Evolutionary conservation across 2,329 filamentous ascomycete species (phyloP).

Genomic region (Aureobasidium melanogenum): DNA sequence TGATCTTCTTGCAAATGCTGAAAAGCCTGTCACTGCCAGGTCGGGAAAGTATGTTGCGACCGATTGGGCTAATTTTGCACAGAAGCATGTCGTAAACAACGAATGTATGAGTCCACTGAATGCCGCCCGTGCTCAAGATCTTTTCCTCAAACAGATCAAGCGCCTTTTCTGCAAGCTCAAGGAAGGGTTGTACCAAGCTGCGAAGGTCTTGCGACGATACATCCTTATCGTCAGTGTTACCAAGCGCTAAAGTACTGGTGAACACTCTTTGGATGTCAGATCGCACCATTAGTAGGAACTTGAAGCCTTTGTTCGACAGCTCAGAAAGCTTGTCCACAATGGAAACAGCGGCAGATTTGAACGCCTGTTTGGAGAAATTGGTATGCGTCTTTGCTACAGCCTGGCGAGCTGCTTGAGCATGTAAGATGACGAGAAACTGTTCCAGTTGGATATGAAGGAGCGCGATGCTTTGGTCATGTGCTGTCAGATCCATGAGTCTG

Average conservation of each 20-base stretch:
- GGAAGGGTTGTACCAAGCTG: neutral
- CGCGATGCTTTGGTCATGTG: slow-evolving; percentile 15
- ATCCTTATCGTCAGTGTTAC: neutral
- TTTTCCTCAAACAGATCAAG: slow-evolving; percentile 7
- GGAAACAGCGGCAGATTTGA: slow-evolving; percentile 3
- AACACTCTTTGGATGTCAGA: neutral
- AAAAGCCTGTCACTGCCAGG: slow-evolving; percentile 1
- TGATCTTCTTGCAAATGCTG: slow-evolving; percentile 5
- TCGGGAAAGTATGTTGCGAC: neutral
- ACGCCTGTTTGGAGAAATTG: slow-evolving; percentile 19
- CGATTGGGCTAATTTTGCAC: neutral
- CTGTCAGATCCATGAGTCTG: neutral
- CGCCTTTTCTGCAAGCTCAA: neutral
- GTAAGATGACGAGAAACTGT: slow-evolving; percentile 24
- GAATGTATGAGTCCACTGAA: slow-evolving; percentile 3
- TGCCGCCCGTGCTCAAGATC: neutral
- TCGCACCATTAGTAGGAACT: neutral
- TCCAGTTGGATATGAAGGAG: slow-evolving; percentile 23
- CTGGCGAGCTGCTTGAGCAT: slow-evolving; percentile 22
- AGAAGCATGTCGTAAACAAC: slow-evolving; percentile 5
- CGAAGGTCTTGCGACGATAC: neutral
- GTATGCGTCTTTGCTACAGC: slow-evolving; percentile 19
- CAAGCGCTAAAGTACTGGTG: neutral
- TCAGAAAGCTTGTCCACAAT: neutral
- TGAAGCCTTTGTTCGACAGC: neutral